Base-by-base conservation (phyloP, 2,329 filamentous ascomycete species). In the Endoconidiophora laricicola region DNA sequence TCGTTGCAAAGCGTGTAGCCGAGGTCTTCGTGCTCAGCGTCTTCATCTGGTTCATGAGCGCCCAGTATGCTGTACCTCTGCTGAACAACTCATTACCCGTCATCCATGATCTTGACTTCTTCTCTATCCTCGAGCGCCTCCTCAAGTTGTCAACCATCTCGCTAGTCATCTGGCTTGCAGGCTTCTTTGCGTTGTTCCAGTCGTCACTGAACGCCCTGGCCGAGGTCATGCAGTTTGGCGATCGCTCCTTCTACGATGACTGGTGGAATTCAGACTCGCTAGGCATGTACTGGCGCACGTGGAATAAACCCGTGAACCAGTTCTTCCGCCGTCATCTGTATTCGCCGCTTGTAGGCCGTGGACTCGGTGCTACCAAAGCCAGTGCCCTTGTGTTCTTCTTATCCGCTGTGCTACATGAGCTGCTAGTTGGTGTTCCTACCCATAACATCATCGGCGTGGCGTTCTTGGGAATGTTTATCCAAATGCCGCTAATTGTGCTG, bases 241-340 rank as follows among this genome's bases (percentile, higher is more conserved):
- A 98, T 62, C 78, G 91, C 26, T 83, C 88, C 48, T 98, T 98
- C 64, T 98, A 98, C 64, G 82, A 85, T 37, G 87, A 94, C 60
- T 98, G 91, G 91, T 98, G 91, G 91, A 98, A 98, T 61, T 86
- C 81, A 56, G 79, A 81, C 49, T 87, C 81, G 56, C 71, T 96
- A 5, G 85, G 88, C 33, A 75, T 74, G 3, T 98, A 98, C 69
- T 95, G 90, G 90, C 79, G 88, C 20, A 84, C 82, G 1, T 98
- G 91, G 91, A 98, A 98, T 67, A 93, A 93, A 62, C 91, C 91
- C 1, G 90, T 98, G 4, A 94, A 94, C 60, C 81, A 87, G 52
- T 98, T 94, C 65, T 96, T 98, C 80, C 88, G 86, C 60, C 74
- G 91, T 37, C 91, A 98, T 62, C 79, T 98, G 47, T 96, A 91